Evolutionary conservation across 2,329 filamentous ascomycete genomes (phyloP), one percentile per base, ranked within the genome.

Genomic region (Ophiosphaerella herpotricha): DNA sequence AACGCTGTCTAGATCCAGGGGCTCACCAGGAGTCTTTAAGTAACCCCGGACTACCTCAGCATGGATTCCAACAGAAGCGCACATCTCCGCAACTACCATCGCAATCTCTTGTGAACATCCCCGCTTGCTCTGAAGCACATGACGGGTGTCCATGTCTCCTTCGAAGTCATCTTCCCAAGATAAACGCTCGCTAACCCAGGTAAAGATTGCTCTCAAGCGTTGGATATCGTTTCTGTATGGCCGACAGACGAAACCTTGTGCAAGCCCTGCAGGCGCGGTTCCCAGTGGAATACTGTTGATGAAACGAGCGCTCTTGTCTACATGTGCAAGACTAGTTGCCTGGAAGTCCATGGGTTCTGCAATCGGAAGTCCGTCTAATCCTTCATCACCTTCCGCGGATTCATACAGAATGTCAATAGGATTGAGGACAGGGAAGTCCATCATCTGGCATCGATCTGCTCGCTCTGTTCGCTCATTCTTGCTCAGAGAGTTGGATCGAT

Each of bases 281-380:
- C 87, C 88, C 0, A 90, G 85, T 1, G 93, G 91, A 13, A 96
- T 79, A 60, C 84, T 91, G 66, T 85, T 89, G 56, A 97, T 83
- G 72, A 97, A 99, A 1, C 94, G 86, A 5, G 92, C 89, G 67
- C 92, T 96, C 75, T 99, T 99, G 78, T 99, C 94, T 1, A 99
- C 94, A 50, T 96, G 84, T 49, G 82, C 85, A 37, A 97, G 80
- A 71, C 93, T 96, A 42, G 91, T 86, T 7, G 81, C 78, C 40
- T 85, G 83, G 68, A 94, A 97, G 72, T 97, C 89, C 12, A 86
- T 89, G 2, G 92, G 87, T 43, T 95, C 86, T 8, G 79, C 78
- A n/a, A 99, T 87, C 0, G 92, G 88, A 57, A 88, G 81, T 1
- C 92, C 93, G 67, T 97, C 88, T 3, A 87, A 86, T 7, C 87